phyloP scores from a whole-genome alignment of 768 basidiomycete species.

The Tulasnella calospora region DNA sequence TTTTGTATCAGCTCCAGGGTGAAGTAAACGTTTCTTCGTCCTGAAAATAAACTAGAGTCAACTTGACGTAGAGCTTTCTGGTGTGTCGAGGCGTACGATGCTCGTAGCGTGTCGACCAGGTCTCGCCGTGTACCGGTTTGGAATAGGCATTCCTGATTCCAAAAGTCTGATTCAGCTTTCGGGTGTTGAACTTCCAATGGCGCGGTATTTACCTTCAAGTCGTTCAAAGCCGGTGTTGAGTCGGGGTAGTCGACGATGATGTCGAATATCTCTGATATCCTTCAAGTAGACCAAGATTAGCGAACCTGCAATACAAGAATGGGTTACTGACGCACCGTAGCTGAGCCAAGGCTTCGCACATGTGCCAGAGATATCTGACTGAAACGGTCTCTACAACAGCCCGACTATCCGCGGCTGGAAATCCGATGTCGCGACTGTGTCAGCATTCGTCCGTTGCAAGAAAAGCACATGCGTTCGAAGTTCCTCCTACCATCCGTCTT shows the following conservation, averaged over 20 bases:
- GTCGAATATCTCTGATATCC: conserved; percentile 78
- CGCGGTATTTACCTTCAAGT: conserved; percentile 61
- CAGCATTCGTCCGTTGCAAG: conserved; percentile 17
- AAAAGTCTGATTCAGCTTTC: neutral
- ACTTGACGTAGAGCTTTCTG: neutral
- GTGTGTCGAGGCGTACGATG: conserved; percentile 52
- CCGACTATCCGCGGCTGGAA: conserved; percentile 36
- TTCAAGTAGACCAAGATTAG: conserved; percentile 36
- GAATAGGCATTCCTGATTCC: conserved; percentile 64
- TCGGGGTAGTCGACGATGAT: conserved; percentile 94
- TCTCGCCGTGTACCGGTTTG: conserved; percentile 74
- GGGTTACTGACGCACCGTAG: conserved; percentile 53
- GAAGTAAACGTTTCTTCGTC: conserved; percentile 80
- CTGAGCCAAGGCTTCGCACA: conserved; percentile 86
- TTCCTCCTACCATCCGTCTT: conserved; percentile 40
- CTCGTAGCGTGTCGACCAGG: conserved; percentile 70
- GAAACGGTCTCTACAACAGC: conserved; percentile 70
- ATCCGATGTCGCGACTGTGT: conserved; percentile 23
- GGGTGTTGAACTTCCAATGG: neutral
- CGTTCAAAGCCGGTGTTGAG: conserved; percentile 75
- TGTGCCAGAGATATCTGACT: conserved; percentile 83
- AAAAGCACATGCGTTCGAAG: conserved; percentile 3
- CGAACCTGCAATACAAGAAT: neutral
- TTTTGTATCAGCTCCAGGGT: conserved; percentile 93
- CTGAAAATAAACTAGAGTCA: conserved; percentile 41